Base-by-base conservation (phyloP, 2,329 filamentous ascomycete genomes). In the Proliferodiscus dingleyae region DNA sequence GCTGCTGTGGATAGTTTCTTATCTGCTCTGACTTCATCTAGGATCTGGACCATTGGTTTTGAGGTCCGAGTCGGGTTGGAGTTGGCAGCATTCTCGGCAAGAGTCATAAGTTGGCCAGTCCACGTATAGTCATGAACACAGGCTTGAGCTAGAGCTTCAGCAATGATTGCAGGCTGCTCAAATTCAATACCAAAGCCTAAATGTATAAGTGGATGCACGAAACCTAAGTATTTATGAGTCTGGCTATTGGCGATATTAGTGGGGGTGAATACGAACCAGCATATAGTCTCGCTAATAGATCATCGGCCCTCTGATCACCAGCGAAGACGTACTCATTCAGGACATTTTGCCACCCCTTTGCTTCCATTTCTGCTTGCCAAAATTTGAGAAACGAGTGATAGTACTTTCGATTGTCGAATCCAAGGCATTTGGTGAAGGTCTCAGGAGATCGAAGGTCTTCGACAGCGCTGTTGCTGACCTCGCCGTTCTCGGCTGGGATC, bases 121-220 rank as follows among this genome's bases (percentile, higher is more conserved):
- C 75, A 75, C n/a, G n/a, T n/a, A 34, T 73, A 67, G 5, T 72
- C 68, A 60, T 94, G 87, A 2, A 89, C 78, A 6, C 84, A 80
- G 1, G 85, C 73, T 67, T 94, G 83, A 1, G 89, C 87, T 15
- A 95, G 77, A 1, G 72, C 89, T 66, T 91, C 80, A 5, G 89
- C 87, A 22, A 95, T 74, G 48, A 95, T 81, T 29, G 85, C 85
- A 2, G 87, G 87, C 61, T 95, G 88, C 8, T 75, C 64, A 69
- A 89, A 95, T 62, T 95, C 89, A 28, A 95, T 62, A 4, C 86
- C 89, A 61, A 89, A 95, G 39, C 89, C 86, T 16, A 95, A 74
- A 61, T 95, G 88, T 51, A 95, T 90, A 13, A 93, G 68, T 2
- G 89, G 88, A 60, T 95, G 88, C 2, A 89, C 56, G 51, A 91